Evolutionary conservation across 768 basidiomycete species (phyloP).

Genomic region (Tricholoma saponaceum): DNA sequence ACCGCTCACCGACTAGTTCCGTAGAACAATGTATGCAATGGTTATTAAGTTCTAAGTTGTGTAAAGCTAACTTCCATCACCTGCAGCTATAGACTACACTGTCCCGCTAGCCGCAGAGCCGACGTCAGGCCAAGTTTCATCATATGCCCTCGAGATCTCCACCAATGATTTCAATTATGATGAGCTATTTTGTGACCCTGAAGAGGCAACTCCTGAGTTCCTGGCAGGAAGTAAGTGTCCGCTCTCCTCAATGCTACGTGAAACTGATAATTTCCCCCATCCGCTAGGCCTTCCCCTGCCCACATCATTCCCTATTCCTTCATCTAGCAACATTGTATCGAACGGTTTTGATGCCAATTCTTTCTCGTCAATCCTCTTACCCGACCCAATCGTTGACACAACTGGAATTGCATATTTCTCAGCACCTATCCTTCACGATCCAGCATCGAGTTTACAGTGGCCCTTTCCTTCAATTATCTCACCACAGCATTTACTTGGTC

Average conservation of each 20-base stretch:
- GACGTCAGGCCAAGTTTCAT: background rate
- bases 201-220: background rate
- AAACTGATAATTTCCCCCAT: background rate
- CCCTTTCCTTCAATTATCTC: background rate
- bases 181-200: background rate
- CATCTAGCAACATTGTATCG: background rate
- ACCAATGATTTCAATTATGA: conserved; percentile 3
- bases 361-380: background rate
- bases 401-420: background rate
- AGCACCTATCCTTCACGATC: background rate
- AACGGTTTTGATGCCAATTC: background rate
- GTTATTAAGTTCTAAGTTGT: background rate
- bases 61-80: background rate
- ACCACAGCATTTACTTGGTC: background rate
- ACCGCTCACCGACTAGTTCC: background rate
- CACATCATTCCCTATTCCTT: background rate
- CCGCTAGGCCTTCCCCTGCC: background rate
- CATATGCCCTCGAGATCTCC: background rate
- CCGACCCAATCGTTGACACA: background rate
- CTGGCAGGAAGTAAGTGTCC: background rate
- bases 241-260: too few species aligned
- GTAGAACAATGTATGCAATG: background rate
- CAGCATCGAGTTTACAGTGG: background rate
- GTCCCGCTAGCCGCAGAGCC: background rate
- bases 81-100: background rate